phyloP scores from a whole-genome alignment of 768 basidiomycete species.

The Rhizopogon sp. region DNA sequence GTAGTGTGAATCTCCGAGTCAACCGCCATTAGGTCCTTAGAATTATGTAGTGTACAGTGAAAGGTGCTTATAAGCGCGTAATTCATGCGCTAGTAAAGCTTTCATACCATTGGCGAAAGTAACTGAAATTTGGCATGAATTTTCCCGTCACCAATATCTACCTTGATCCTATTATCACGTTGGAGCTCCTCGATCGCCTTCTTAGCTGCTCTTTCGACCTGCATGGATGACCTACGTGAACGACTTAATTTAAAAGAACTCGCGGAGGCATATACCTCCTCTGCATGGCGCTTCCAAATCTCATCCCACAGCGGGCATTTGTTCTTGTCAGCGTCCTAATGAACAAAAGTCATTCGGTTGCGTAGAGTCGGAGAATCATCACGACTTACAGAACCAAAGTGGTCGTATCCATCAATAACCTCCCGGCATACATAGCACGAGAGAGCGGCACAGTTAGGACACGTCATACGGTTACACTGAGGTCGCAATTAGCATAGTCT shows the following conservation, averaged over 20 bases:
- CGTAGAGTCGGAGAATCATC: background rate
- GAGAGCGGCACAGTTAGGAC: slow-evolving; percentile 62
- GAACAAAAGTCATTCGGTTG: background rate
- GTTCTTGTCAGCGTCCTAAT: slow-evolving; percentile 25
- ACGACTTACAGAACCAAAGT: slow-evolving; percentile 51
- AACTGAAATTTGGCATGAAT: slow-evolving; percentile 37
- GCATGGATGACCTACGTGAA: background rate
- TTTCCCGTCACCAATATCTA: slow-evolving; percentile 34
- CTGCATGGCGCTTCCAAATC: slow-evolving; percentile 57
- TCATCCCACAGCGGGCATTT: slow-evolving; percentile 70
- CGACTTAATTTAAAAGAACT: background rate
- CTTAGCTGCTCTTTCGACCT: slow-evolving; percentile 70
- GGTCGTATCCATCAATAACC: slow-evolving; percentile 70
- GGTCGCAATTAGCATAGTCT: background rate
- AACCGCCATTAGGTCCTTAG: too few species aligned
- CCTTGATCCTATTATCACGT: slow-evolving; percentile 46
- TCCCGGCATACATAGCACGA: slow-evolving; percentile 85
- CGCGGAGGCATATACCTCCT: slow-evolving; percentile 42
- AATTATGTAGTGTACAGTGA: too few species aligned
- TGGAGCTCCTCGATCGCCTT: slow-evolving; percentile 61
- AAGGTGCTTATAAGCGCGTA: too few species aligned
- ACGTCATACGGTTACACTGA: slow-evolving; percentile 91
- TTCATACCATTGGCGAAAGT: slow-evolving; percentile 10
- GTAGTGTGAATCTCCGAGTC: too few species aligned
- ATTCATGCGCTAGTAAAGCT: background rate